Conservation (phyloP, 164 flowering plant genomes). For the Cinnamomum micranthum region DNA sequence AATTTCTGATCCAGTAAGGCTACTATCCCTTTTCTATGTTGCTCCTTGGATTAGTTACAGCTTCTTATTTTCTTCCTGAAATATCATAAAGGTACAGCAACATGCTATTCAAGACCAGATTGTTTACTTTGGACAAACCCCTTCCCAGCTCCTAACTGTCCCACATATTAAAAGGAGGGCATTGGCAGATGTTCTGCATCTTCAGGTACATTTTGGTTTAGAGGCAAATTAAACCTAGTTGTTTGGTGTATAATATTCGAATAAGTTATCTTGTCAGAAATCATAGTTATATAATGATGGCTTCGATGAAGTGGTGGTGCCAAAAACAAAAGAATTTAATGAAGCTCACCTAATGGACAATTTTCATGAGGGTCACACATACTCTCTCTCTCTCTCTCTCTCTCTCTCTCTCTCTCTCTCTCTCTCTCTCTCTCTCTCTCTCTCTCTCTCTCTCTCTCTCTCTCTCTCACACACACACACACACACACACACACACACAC, state of each 20-base stretch:
- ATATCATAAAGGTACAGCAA: slow-evolving; percentile 58
- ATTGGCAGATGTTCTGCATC: slow-evolving; percentile 76
- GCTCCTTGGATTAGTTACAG: background rate
- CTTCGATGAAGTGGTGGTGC: background rate
- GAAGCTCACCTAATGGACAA: background rate
- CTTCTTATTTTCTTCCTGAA: slow-evolving; percentile 2
- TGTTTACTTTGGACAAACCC: slow-evolving; percentile 98
- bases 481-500: no score
- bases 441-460: no score
- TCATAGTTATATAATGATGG: background rate
- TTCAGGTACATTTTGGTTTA: slow-evolving; percentile 54
- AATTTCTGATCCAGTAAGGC: slow-evolving; percentile 83
- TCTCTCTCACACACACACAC: no score
- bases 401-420: no score
- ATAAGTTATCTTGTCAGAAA: background rate
- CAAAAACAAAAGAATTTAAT: no score
- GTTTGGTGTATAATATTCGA: background rate
- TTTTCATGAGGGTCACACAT: background rate
- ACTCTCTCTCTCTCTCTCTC: no score
- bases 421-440: no score
- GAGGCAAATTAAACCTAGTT: background rate
- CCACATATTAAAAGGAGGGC: slow-evolving; percentile 87
- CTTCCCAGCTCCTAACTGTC: slow-evolving; percentile 83
- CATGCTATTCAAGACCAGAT: slow-evolving; percentile 97
- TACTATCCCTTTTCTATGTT: slow-evolving; percentile 4